Percentiles rank a stretch among this genome's conserved stretches.
These are phyloP conservation scores for Phytophthora niederhauseri DNA, from an alignment of 352 stramenopile species.

Conservation along the genomic window DNA sequence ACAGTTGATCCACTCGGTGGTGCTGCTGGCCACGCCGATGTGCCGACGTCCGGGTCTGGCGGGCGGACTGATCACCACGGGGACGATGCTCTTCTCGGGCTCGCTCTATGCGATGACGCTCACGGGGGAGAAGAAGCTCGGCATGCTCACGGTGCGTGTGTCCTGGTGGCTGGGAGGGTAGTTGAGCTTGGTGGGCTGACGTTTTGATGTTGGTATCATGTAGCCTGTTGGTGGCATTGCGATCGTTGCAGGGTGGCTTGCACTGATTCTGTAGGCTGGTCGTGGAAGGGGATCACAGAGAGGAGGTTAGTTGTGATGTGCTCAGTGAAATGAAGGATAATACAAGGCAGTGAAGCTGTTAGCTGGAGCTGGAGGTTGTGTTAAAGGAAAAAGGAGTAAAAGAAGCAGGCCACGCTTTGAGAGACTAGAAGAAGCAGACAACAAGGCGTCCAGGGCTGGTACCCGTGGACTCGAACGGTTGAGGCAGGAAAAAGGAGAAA, in stretches of 20 bases:
- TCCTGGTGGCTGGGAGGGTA: neutral
- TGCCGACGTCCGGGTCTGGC: conserved; percentile 62
- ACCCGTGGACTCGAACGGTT: neutral
- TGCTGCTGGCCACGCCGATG: conserved; percentile 70
- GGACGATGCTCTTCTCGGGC: conserved; percentile 78
- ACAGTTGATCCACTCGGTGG: conserved; percentile 75
- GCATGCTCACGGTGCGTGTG: conserved; percentile 69
- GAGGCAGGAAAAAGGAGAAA: too few species aligned
- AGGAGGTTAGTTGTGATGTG: neutral
- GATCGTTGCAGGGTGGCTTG: conserved; percentile 74
- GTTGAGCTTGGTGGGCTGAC: conserved; percentile 7
- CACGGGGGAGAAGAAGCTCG: conserved; percentile 74
- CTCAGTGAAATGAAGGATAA: too few species aligned
- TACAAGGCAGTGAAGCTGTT: neutral
- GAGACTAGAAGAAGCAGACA: neutral
- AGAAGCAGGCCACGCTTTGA: neutral
- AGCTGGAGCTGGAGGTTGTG: neutral
- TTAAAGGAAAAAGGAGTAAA: neutral
- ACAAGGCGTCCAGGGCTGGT: neutral
- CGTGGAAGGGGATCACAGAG: neutral
- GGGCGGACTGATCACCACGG: conserved; percentile 61
- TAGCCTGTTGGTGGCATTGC: conserved; percentile 76
- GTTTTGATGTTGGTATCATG: neutral
- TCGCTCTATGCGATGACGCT: conserved; percentile 83
- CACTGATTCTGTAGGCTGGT: conserved; percentile 57